Base-by-base conservation (phyloP, 768 basidiomycete species). In the Pleurotus pulmonarius region DNA sequence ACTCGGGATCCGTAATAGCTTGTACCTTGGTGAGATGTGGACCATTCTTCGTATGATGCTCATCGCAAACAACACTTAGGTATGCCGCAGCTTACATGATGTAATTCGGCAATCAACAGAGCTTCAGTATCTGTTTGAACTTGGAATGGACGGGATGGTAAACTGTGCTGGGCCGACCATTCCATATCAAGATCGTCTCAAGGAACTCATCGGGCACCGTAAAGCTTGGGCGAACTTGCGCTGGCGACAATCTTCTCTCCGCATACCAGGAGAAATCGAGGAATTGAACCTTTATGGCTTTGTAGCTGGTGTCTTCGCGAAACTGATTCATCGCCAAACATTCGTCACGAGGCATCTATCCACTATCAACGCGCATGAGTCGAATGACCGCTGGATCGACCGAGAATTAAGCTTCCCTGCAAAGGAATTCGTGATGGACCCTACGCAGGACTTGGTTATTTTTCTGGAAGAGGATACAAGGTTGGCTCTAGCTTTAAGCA, bases 371-470 rank as follows among this genome's bases (percentile, higher is more conserved):
- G n/a, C n/a, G 60, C 58, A 58, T 37, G 48, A 55, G 18, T 53
- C 56, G 9, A 61, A 63, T 7, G 56, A 61, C 13, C 61, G 69
- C 54, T 51, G 71, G 13, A 57, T 55, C 24, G 69, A 58, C 26
- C 24, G 67, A 18, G 70, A 81, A 25, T 43, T 84, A 0, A 75
- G 72, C 1, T 45, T 82, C 6, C 57, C 65, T 7, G 71, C 75
- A 39, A 72, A 80, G 44, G 85, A 86, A 61, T 83, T 86, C 58
- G 83, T 82, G 0, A 79, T 86, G n/a, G 85, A 87, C 60, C 83
- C 86, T 0, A 76, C 81, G 4, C 86, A 87, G 64, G 83, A 87
- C 59, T 62, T 87, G 46, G 69, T 86, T 38, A 74, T 79, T 6
- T 64, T 81, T 13, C 65, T 83, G 13, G 61, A 66, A 53, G 63